Evolutionary conservation across 345 rosid genomes (phyloP).

Genomic region (Syzygium aqueum): DNA sequence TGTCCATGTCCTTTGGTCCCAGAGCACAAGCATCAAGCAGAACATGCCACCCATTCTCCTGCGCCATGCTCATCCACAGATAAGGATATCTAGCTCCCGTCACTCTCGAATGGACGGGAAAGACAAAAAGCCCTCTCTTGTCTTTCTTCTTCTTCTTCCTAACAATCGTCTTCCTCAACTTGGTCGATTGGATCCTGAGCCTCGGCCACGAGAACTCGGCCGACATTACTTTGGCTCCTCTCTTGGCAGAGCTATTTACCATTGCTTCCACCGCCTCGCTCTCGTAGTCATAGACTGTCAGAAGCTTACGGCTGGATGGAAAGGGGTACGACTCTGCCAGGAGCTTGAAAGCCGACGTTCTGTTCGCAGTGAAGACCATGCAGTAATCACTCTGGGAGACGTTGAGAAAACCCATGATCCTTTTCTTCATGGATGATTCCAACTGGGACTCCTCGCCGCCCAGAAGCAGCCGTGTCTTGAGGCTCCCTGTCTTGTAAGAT

Average conservation of each 20-base stretch:
- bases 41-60: slow-evolving; percentile 88
- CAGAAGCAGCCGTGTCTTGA: slow-evolving; percentile 71
- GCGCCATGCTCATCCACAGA: slow-evolving; percentile 81
- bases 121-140: slow-evolving; percentile 72
- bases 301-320: slow-evolving; percentile 43
- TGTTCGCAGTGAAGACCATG: slow-evolving; percentile 85
- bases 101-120: slow-evolving; percentile 82
- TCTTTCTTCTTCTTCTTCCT: slow-evolving; percentile 45
- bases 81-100: slow-evolving; percentile 88
- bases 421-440: slow-evolving; percentile 62
- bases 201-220: slow-evolving; percentile 94
- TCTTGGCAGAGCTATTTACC: slow-evolving; percentile 49
- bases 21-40: slow-evolving; percentile 87
- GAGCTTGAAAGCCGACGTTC: slow-evolving; percentile 92
- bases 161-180: slow-evolving; percentile 53
- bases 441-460: slow-evolving; percentile 61
- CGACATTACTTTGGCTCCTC: slow-evolving; percentile 63
- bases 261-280: slow-evolving; percentile 82
- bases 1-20: slow-evolving; percentile 94
- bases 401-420: slow-evolving; percentile 68
- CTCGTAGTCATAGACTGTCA: slow-evolving; percentile 81
- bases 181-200: slow-evolving; percentile 57
- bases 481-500: slow-evolving; percentile 64
- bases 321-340: slow-evolving; percentile 85
- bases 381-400: slow-evolving; percentile 66